Evolutionary conservation across 2,329 filamentous ascomycete species (phyloP).

Genomic region (Didymella glomerata): DNA sequence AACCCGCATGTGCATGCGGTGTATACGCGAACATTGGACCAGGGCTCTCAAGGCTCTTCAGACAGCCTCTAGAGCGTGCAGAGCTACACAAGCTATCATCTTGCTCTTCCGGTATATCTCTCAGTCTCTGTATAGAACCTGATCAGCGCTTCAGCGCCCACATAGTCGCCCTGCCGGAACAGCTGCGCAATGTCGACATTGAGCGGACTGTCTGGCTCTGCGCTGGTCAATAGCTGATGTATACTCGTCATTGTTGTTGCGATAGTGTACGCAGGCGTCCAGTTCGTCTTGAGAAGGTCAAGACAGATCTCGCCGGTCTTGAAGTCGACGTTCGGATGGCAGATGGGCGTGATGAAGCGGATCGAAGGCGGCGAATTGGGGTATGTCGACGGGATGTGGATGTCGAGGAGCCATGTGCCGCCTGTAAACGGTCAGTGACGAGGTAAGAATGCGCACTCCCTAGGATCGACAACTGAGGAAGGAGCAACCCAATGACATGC

Average conservation of each 20-base stretch:
- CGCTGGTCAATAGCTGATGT: slow-evolving; percentile 72
- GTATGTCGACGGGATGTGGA: slow-evolving; percentile 79
- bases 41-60: not conserved
- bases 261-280: slow-evolving; percentile 87
- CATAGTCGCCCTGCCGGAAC: slow-evolving; percentile 70
- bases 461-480: not conserved
- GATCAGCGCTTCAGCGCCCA: slow-evolving; percentile 75
- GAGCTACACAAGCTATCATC: not conserved
- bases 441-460: not conserved
- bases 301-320: slow-evolving; percentile 90
- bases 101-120: slow-evolving; percentile 47
- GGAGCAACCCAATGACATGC: slow-evolving; percentile 46
- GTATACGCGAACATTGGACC: not conserved
- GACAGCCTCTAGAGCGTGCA: not conserved
- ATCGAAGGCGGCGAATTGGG: slow-evolving; percentile 80
- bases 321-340: slow-evolving; percentile 54
- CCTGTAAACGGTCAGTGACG: slow-evolving; percentile 48
- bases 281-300: slow-evolving; percentile 78
- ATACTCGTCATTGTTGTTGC: slow-evolving; percentile 76
- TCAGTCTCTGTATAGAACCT: slow-evolving; percentile 72
- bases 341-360: slow-evolving; percentile 70
- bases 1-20: not conserved
- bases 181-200: slow-evolving; percentile 81
- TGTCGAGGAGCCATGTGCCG: slow-evolving; percentile 84
- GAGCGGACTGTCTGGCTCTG: slow-evolving; percentile 77